These are phyloP conservation scores for Aphanocladium album DNA, from an alignment of 2,329 filamentous ascomycete genomes.

Conservation along the genomic window DNA sequence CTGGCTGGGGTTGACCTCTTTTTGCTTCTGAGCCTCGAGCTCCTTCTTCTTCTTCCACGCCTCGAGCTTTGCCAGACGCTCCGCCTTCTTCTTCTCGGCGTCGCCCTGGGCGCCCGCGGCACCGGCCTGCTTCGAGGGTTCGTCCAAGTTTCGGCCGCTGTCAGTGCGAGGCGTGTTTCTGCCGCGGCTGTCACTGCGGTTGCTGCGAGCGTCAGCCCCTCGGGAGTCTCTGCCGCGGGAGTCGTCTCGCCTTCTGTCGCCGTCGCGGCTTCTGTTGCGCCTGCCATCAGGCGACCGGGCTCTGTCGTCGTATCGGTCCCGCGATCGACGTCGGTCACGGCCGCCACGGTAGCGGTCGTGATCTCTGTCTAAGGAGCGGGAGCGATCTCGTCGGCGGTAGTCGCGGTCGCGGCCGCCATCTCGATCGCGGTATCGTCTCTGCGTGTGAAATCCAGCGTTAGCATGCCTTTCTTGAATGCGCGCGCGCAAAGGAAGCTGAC, in stretches of 20 bases:
- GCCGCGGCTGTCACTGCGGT: constrained; percentile 57
- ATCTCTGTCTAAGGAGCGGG: constrained; percentile 51
- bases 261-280: constrained; percentile 60
- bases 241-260: constrained; percentile 68
- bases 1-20: constrained; percentile 59
- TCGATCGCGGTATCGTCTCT: constrained; percentile 57
- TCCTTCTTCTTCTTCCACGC: constrained; percentile 92
- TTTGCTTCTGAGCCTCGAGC: constrained; percentile 67
- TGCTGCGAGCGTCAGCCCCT: constrained; percentile 67
- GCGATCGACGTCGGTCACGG: constrained; percentile 60
- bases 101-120: constrained; percentile 52
- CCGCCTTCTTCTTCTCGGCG: constrained; percentile 67
- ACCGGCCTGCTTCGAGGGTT: constrained; percentile 32
- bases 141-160: background rate
- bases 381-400: constrained; percentile 65
- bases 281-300: constrained; percentile 55
- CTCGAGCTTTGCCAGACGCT: constrained; percentile 74
- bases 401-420: constrained; percentile 46
- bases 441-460: constrained; percentile 33
- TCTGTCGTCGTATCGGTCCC: constrained; percentile 54
- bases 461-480: constrained; percentile 22
- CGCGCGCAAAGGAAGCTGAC: constrained; percentile 25
- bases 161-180: constrained; percentile 38
- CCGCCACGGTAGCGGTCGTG: constrained; percentile 62
- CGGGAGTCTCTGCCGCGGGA: constrained; percentile 62